Evolutionary conservation across 345 rosid species (phyloP), one percentile per base, ranked within the genome.

Genomic region (Chamaenerion angustifolium): DNA sequence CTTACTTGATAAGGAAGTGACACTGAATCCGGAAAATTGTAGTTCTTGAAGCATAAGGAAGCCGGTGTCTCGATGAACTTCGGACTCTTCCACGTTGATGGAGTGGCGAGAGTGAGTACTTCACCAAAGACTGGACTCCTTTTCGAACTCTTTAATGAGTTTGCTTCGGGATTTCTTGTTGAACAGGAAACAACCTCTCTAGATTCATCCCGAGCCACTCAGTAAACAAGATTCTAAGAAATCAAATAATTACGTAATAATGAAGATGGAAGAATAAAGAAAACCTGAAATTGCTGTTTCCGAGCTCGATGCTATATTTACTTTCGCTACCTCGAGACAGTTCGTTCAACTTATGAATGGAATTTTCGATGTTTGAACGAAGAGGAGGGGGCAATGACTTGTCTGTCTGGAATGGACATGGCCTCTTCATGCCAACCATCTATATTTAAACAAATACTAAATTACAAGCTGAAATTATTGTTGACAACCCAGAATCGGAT

Each of bases 371-470:
- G 43, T 45, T 64, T 76, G 67, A 47, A 51, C 43, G 16, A 58
- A 27, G 65, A 19, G 47, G 63, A 45, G 10, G 64, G 58, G 49
- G 50, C 57, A 65, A 68, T 12, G 73, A 58, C 51, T 66, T 55
- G 37, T 71, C 79, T 12, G 58, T 46, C 43, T 64, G 44, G 69
- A 77, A 81, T 14, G 76, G 81, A 52, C 56, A 65, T 43, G 73
- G 23, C 58, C 88, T 77, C 68, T 77, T 81, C 73, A 54, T 19
- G 50, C 84, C 71, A 60, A 64, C 71, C 56, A 59, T 65, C 87
- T 80, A 48, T 46, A 63, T 51, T n/a, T 52, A 70, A 59, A 54
- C 56, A 45, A 48, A 61, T 17, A n/a, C n/a, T n/a, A n/a, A n/a
- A n/a, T n/a, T n/a, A n/a, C n/a, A n/a, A n/a, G n/a, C n/a, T n/a